phyloP scores from a whole-genome alignment of 1,139 yeast species.

The Protomyces macrosporus region DNA sequence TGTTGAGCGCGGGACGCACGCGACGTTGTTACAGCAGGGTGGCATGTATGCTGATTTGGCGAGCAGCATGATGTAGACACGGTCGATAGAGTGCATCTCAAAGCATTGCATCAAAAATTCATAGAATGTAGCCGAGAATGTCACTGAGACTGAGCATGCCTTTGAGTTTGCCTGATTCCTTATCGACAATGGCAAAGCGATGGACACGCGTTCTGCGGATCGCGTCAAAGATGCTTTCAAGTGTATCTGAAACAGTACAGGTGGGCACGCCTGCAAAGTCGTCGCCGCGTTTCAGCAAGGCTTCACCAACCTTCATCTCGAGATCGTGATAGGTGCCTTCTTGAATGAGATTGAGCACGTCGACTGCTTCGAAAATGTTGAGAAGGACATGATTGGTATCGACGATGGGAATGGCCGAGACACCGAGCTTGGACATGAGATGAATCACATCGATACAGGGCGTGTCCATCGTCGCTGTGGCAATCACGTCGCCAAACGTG shows the following conservation, averaged over 20 bases:
- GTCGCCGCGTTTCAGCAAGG: slow-evolving; percentile 85
- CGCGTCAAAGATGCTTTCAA: slow-evolving; percentile 89
- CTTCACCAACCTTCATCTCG: slow-evolving; percentile 91
- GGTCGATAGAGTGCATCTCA: too few species aligned
- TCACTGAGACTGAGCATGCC: slow-evolving; percentile 92
- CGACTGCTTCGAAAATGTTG: slow-evolving; percentile 95
- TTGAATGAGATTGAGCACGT: slow-evolving; percentile 83
- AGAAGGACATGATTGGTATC: slow-evolving; percentile 62
- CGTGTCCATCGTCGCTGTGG: slow-evolving; percentile 82
- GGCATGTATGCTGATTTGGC: slow-evolving; percentile 25
- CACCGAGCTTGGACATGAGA: slow-evolving; percentile 67
- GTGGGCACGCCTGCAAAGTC: slow-evolving; percentile 98
- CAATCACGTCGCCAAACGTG: slow-evolving; percentile 49
- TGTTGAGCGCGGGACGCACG: slow-evolving; percentile 61
- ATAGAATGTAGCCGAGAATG: slow-evolving; percentile 65
- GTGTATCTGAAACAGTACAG: slow-evolving; percentile 79
- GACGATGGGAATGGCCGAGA: slow-evolving; percentile 87
- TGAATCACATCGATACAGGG: slow-evolving; percentile 94
- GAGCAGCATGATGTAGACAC: not conserved
- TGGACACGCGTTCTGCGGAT: slow-evolving; percentile 87
- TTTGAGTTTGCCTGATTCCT: slow-evolving; percentile 59
- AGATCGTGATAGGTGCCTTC: slow-evolving; percentile 92
- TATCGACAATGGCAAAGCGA: slow-evolving; percentile 84
- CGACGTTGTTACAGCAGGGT: slow-evolving; percentile 46
- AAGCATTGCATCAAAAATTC: not conserved